Evolutionary conservation across 495 filamentous ascomycete species (phyloP).

Genomic region (Xylaria castorea): DNA sequence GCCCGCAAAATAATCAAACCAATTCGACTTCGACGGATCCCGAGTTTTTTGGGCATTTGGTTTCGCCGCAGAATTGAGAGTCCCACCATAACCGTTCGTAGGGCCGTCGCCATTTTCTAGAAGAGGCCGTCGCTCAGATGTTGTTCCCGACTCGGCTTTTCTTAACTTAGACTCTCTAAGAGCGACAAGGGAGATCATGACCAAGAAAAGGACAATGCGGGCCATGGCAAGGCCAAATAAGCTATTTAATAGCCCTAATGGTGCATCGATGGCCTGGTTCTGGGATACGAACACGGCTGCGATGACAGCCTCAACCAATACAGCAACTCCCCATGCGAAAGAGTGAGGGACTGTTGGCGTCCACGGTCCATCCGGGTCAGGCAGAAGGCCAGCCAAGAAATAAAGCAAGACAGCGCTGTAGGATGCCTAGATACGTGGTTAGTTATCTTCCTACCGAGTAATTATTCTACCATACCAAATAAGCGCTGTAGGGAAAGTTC

Average conservation of each 20-base stretch:
- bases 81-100: conserved; percentile 22
- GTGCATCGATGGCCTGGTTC: conserved; percentile 33
- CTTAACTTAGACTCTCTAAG: conserved; percentile 36
- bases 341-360: conserved; percentile 38
- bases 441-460: not conserved
- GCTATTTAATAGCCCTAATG: conserved; percentile 29
- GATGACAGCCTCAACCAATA: conserved; percentile 38
- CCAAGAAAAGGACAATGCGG: conserved; percentile 35
- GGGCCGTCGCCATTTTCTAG: conserved; percentile 39
- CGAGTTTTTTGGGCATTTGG: conserved; percentile 45
- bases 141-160: conserved; percentile 21
- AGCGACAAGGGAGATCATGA: conserved; percentile 40
- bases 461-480: conserved; percentile 27
- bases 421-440: conserved; percentile 28
- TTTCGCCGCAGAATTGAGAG: conserved; percentile 35
- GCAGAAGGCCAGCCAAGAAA: conserved; percentile 43
- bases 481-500: conserved; percentile 44
- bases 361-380: conserved; percentile 46
- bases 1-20: conserved; percentile 83
- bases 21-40: conserved; percentile 28
- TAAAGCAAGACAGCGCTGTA: conserved; percentile 39
- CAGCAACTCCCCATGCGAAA: conserved; percentile 38
- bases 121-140: conserved; percentile 39
- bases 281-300: conserved; percentile 36
- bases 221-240: conserved; percentile 38